Evolutionary conservation across 148 eudicot genomes (phyloP).

Genomic region (Rhododendron griersonianum): DNA sequence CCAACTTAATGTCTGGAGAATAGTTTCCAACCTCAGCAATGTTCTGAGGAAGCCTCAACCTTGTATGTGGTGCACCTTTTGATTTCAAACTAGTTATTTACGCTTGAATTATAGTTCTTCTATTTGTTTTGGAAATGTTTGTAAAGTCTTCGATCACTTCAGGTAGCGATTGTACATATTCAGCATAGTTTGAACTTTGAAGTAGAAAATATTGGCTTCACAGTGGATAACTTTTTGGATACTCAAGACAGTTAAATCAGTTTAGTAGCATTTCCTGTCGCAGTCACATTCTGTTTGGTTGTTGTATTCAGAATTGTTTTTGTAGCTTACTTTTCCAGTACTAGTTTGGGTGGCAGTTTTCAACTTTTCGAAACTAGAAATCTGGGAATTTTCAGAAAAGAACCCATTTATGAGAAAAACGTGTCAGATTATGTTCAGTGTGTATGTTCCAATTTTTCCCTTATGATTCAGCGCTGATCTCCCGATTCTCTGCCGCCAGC

Average conservation of each 20-base stretch:
- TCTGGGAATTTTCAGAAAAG: neutral
- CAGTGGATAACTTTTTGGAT: neutral
- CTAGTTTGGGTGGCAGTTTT: neutral
- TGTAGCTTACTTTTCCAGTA: neutral
- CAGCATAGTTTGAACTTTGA: neutral
- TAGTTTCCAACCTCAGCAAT: neutral
- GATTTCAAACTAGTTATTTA: neutral
- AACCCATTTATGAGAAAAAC: neutral
- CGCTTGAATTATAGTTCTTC: neutral
- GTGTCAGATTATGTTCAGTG: neutral
- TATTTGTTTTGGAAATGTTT: neutral
- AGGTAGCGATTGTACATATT: neutral
- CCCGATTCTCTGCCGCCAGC: neutral
- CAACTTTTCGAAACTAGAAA: neutral
- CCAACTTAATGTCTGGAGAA: neutral
- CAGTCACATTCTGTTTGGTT: neutral
- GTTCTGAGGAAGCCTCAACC: conserved; percentile 1
- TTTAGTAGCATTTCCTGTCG: neutral
- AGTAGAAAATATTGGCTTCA: neutral
- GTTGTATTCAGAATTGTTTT: neutral
- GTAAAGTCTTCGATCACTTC: neutral
- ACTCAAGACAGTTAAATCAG: neutral
- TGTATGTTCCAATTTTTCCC: neutral
- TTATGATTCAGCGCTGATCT: neutral
- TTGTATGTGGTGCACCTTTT: conserved; percentile 6